Evolutionary conservation across 257 asterid genomes (phyloP), one percentile per base, ranked within the genome.

Genomic region (Capsicum baccatum): DNA sequence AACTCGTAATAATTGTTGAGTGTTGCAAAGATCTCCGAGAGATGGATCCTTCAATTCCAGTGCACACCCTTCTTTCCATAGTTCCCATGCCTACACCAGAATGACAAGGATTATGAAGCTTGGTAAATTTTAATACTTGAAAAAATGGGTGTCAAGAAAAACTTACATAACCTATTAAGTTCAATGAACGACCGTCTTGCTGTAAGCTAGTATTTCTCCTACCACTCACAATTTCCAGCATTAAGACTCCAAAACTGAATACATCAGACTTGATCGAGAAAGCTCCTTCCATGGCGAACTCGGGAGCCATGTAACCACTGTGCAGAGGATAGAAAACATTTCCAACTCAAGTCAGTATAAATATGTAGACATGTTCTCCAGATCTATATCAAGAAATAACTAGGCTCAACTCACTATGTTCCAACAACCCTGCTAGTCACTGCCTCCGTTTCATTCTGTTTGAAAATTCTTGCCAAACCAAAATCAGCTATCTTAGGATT

Each of bases 1-100:
- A 82, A 89, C 88, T 85, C 90, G 85, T 12, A 83, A 83, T 60
- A 92, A 10, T 85, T 85, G 91, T 33, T 80, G 86, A 26, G 44
- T 66, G 39, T 57, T 60, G 80, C 88, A 87, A 13, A 91, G 87
- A 76, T 83, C 82, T 9, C 63, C 86, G 14, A 92, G 83, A 8
- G 60, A 55, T n/a, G 89, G 92, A 87, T 92, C 93, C 90, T 69
- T 57, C 57, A 52, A 84, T 89, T 16, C 81, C 85, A 54, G 73
- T 71, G 94, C 93, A 92, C 14, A 83, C 86, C 87, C 89, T 91
- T 93, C 95, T 92, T 13, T 90, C 92, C 94, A 92, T 14, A 84
- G 86, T 86, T 90, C 92, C 94, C 96, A 93, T 8, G 91, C 92
- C 94, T 93, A 83, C 17, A 81, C 10, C 79, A 88, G 37, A 52